A percentile compares a stretch with the other conserved stretches of the same genome.
Evolutionary conservation across 768 basidiomycete species (phyloP).

Genomic region (Boletus tylopilopsis): DNA sequence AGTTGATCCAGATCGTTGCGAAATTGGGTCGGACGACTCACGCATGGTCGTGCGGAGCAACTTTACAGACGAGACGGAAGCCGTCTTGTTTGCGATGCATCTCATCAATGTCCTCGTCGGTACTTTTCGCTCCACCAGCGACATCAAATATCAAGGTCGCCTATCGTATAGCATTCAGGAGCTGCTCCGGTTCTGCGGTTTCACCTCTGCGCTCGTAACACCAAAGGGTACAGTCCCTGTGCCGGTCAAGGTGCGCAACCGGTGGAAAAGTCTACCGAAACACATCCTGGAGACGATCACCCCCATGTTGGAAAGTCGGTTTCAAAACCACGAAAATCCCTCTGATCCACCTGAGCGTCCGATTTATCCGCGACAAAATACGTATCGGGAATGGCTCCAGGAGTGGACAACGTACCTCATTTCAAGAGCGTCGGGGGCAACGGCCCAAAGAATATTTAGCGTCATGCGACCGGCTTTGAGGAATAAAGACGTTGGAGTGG

Average conservation of each 20-base stretch:
- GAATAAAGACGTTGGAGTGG: constrained; percentile 92
- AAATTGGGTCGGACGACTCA: constrained; percentile 53
- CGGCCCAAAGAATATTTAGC: constrained; percentile 68
- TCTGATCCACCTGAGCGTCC: constrained; percentile 52
- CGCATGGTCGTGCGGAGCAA: constrained; percentile 76
- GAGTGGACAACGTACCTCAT: constrained; percentile 84
- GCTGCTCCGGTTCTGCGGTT: constrained; percentile 80
- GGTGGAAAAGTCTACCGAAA: constrained; percentile 80
- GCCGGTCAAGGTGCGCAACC: constrained; percentile 60
- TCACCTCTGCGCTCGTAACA: constrained; percentile 70
- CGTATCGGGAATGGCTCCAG: constrained; percentile 97
- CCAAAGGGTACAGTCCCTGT: constrained; percentile 47
- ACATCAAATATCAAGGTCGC: constrained; percentile 85
- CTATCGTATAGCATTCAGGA: constrained; percentile 93
- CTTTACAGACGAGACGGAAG: constrained; percentile 75
- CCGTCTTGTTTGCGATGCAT: constrained; percentile 75
- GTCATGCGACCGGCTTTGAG: constrained; percentile 75
- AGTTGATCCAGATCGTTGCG: constrained; percentile 90
- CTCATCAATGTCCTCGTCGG: constrained; percentile 86
- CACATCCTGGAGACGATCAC: constrained; percentile 83
- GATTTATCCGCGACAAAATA: constrained; percentile 70
- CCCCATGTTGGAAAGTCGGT: constrained; percentile 73
- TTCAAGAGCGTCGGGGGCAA: constrained; percentile 50
- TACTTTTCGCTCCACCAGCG: constrained; percentile 90
- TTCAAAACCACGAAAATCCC: constrained; percentile 46